Evolutionary conservation across 768 basidiomycete species (phyloP).

Genomic region (Mycena metata): DNA sequence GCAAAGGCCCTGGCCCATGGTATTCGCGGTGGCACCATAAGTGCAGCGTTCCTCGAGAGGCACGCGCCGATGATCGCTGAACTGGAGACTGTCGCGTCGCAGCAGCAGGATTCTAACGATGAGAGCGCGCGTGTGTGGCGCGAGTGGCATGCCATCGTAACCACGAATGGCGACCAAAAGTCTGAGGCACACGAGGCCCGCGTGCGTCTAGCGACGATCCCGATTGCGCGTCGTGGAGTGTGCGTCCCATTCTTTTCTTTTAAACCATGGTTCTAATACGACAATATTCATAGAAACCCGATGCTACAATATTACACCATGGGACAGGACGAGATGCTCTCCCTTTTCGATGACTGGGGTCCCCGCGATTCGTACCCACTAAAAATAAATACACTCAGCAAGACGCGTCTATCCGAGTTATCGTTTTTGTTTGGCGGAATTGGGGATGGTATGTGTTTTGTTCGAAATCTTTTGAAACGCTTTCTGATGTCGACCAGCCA

Average conservation of each 20-base stretch:
- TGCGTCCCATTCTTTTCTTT: slow-evolving; percentile 25
- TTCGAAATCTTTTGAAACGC: not conserved
- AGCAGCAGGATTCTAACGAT: not conserved
- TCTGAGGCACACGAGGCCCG: slow-evolving; percentile 15
- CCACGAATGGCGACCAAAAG: slow-evolving; percentile 4
- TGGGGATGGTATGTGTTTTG: slow-evolving; percentile 41
- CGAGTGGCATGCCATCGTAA: slow-evolving; percentile 35
- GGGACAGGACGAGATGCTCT: slow-evolving; percentile 45
- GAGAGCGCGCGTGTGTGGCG: slow-evolving; percentile 35
- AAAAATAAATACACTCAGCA: slow-evolving; percentile 34
- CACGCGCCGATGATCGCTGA: slow-evolving; percentile 22
- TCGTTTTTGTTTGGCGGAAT: slow-evolving; percentile 47
- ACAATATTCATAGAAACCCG: slow-evolving; percentile 22
- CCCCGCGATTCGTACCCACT: slow-evolving; percentile 39
- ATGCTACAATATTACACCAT: slow-evolving; percentile 33
- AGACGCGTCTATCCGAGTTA: slow-evolving; percentile 34
- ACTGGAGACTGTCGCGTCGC: slow-evolving; percentile 20
- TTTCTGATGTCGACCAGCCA: slow-evolving; percentile 24
- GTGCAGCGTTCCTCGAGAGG: not conserved
- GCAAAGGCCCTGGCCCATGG: slow-evolving; percentile 44
- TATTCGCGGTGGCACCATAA: slow-evolving; percentile 37
- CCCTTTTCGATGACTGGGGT: slow-evolving; percentile 46
- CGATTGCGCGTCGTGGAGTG: slow-evolving; percentile 20
- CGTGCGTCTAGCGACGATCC: slow-evolving; percentile 7
- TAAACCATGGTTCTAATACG: not conserved